Conservation (phyloP, 192 early-diverging fungal species). For the Backusella mclennaniae region DNA sequence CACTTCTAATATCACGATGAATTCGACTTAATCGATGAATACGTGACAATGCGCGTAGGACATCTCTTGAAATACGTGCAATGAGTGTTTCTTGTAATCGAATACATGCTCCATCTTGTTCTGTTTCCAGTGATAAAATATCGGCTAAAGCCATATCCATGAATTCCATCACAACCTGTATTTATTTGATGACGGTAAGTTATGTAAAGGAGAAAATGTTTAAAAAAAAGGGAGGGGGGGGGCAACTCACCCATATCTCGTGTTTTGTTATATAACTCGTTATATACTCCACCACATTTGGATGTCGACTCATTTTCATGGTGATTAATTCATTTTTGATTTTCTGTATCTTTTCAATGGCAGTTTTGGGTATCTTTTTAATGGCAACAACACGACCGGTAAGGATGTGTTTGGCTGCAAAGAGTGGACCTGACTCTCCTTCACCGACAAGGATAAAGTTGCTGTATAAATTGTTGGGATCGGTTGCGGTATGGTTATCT, state of each 20-base stretch:
- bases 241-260: constrained; percentile 76
- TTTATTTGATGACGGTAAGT: background rate
- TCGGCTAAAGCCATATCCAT: constrained; percentile 98
- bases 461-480: constrained; percentile 74
- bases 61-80: constrained; percentile 85
- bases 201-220: too few species aligned
- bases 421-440: constrained; percentile 91
- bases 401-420: constrained; percentile 66
- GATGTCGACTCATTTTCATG: constrained; percentile 86
- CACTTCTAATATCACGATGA: constrained; percentile 91
- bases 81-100: constrained; percentile 43
- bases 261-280: constrained; percentile 76
- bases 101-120: constrained; percentile 55
- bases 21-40: constrained; percentile 82
- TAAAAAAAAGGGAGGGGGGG: background rate
- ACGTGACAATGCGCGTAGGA: constrained; percentile 71
- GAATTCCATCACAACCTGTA: constrained; percentile 87
- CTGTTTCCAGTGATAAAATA: constrained; percentile 85
- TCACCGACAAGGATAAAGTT: constrained; percentile 90
- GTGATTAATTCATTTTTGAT: constrained; percentile 87
- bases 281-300: constrained; percentile 95
- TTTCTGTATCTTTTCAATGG: constrained; percentile 84
- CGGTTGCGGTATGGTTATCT: constrained; percentile 59
- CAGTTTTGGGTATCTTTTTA: constrained; percentile 88
- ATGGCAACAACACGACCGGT: constrained; percentile 62